phyloP scores from a whole-genome alignment of 352 stramenopile genomes.

The Nothophytophthora sp. region DNA sequence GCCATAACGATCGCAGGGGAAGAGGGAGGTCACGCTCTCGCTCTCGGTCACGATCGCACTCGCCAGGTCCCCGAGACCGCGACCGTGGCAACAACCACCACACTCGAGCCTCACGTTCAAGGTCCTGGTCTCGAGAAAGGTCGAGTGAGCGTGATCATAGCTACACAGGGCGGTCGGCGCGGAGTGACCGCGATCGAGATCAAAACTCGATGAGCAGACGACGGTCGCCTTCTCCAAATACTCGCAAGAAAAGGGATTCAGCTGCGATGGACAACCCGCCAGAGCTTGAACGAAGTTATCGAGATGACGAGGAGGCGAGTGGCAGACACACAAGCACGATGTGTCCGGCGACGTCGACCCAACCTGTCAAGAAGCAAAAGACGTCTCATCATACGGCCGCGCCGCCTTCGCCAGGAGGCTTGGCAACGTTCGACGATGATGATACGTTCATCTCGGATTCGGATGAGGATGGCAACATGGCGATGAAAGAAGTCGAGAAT shows the following conservation, averaged over 20 bases:
- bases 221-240: conserved; percentile 8
- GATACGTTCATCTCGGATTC: conserved; percentile 55
- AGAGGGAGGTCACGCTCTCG: conserved; percentile 24
- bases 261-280: not conserved
- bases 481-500: conserved; percentile 34
- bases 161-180: conserved; percentile 4
- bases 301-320: conserved; percentile 14
- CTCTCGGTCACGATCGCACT: conserved; percentile 28
- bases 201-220: conserved; percentile 6
- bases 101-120: conserved; percentile 20
- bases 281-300: conserved; percentile 13
- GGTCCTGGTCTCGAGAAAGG: conserved; percentile 23
- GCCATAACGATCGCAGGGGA: conserved; percentile 20
- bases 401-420: conserved; percentile 7
- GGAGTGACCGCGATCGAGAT: conserved; percentile 13
- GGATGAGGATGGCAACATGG: conserved; percentile 37
- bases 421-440: conserved; percentile 33
- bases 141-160: conserved; percentile 23
- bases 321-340: conserved; percentile 1
- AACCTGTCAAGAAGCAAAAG: conserved; percentile 28
- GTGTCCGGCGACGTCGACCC: not conserved
- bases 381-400: conserved; percentile 1
- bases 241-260: conserved; percentile 11
- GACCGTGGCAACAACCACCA: conserved; percentile 17
- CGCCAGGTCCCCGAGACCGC: conserved; percentile 21